These are phyloP conservation scores for Metarhizium rileyi DNA, from an alignment of 2,329 filamentous ascomycete species.

Conservation along the genomic window DNA sequence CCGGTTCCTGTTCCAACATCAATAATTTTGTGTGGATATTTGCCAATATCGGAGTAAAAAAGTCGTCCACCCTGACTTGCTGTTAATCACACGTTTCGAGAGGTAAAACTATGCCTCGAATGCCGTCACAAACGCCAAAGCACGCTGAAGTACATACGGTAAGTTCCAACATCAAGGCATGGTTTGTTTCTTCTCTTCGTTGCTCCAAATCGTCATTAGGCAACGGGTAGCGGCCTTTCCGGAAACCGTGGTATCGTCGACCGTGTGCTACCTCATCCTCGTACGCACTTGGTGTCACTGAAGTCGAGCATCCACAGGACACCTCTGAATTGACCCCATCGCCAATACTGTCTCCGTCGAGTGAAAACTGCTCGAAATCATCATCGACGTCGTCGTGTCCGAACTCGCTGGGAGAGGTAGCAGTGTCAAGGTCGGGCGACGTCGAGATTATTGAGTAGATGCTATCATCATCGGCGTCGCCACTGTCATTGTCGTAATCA, in stretches of 20 bases:
- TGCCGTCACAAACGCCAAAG: not conserved
- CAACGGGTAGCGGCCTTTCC: constrained; percentile 33
- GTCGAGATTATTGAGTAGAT: constrained; percentile 23
- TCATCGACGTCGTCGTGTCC: constrained; percentile 15
- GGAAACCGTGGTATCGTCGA: constrained; percentile 33
- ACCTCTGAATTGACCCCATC: constrained; percentile 15
- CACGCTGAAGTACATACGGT: constrained; percentile 16
- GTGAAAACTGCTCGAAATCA: constrained; percentile 19
- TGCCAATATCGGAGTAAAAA: constrained; percentile 29
- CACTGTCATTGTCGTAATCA: constrained; percentile 4
- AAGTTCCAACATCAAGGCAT: constrained; percentile 35
- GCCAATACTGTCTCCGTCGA: constrained; percentile 10
- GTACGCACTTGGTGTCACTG: constrained; percentile 23
- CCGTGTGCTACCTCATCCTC: constrained; percentile 24
- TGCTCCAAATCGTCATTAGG: constrained; percentile 38
- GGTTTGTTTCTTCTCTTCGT: constrained; percentile 34
- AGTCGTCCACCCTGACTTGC: constrained; percentile 25
- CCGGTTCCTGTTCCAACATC: constrained; percentile 42
- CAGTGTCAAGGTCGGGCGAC: constrained; percentile 14
- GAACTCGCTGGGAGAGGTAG: constrained; percentile 14
- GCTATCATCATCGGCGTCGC: constrained; percentile 12
- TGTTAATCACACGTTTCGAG: not conserved
- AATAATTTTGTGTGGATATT: constrained; percentile 31
- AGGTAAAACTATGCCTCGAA: not conserved
- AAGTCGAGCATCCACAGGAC: constrained; percentile 22